phyloP scores from a whole-genome alignment of 176 grass and related monocot species.

The Triticum turgidum region DNA sequence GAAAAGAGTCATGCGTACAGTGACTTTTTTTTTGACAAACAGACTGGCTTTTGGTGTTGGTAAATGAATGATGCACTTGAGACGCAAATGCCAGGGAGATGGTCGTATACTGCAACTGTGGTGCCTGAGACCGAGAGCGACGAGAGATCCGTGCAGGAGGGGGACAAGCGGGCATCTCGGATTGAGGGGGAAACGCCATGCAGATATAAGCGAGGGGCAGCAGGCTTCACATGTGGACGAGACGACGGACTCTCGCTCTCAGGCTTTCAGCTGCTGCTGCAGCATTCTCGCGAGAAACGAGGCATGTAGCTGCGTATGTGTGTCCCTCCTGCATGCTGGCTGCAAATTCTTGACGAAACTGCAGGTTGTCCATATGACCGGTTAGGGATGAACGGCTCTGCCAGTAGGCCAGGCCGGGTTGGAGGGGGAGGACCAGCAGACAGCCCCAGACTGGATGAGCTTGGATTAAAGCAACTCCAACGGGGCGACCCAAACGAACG shows the following conservation, averaged over 20 bases:
- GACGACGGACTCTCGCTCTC: not conserved
- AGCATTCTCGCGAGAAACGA: constrained; percentile 13
- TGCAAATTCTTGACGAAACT: constrained; percentile 16
- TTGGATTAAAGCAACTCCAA: not conserved
- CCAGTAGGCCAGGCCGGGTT: not conserved
- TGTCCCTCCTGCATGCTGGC: not conserved
- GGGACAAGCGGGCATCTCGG: constrained; percentile 30
- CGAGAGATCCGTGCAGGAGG: constrained; percentile 27
- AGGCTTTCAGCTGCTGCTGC: constrained; percentile 17
- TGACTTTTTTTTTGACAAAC: not conserved
- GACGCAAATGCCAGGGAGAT: not conserved
- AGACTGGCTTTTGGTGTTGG: not conserved
- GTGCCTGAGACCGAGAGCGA: constrained; percentile 33
- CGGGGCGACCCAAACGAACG: no score
- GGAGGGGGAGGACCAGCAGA: not conserved
- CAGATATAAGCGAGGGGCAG: not conserved
- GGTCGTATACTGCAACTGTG: not conserved
- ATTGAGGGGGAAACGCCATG: constrained; percentile 31
- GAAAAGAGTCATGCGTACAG: not conserved
- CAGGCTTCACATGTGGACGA: constrained; percentile 16
- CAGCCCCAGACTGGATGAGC: not conserved
- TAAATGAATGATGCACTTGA: not conserved
- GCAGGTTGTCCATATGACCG: constrained; percentile 7
- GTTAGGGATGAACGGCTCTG: constrained; percentile 2
- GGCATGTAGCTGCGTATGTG: not conserved